phyloP scores from a whole-genome alignment of 148 eudicot species.

The Rheum nobile region DNA sequence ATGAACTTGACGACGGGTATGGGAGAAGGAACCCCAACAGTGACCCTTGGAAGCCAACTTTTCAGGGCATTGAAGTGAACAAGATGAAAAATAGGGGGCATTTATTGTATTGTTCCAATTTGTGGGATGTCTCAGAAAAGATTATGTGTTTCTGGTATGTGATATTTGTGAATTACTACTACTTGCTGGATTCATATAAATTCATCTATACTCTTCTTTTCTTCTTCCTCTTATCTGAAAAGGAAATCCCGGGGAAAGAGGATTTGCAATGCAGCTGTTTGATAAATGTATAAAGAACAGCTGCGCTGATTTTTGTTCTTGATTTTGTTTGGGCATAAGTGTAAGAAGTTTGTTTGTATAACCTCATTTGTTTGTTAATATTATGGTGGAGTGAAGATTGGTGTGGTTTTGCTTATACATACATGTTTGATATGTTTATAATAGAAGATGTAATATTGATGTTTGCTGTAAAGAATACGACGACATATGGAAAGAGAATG shows the following conservation, averaged over 20 bases:
- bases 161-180: not conserved
- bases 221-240: not conserved
- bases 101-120: constrained; percentile 1
- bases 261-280: constrained; percentile 6
- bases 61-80: constrained; percentile 56
- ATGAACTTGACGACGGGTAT: constrained; percentile 87
- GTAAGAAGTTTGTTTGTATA: not conserved
- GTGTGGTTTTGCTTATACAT: not conserved
- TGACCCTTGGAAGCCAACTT: constrained; percentile 95
- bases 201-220: not conserved
- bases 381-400: constrained; percentile 4
- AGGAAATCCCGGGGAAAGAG: not conserved
- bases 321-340: not conserved
- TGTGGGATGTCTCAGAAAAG: not conserved
- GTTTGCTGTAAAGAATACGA: no score
- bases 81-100: not conserved
- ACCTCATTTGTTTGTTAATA: constrained; percentile 10
- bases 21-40: constrained; percentile 97
- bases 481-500: no score
- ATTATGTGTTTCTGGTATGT: not conserved
- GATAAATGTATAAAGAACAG: constrained; percentile 11
- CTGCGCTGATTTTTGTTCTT: constrained; percentile 1
- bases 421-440: no score
- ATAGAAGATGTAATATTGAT: no score
- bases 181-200: constrained; percentile 4